A percentile compares a stretch with the other conserved stretches of the same genome.
Evolutionary conservation across 1,284 basidiomycete species (phyloP).

Genomic region (Heterobasidion annosum): DNA sequence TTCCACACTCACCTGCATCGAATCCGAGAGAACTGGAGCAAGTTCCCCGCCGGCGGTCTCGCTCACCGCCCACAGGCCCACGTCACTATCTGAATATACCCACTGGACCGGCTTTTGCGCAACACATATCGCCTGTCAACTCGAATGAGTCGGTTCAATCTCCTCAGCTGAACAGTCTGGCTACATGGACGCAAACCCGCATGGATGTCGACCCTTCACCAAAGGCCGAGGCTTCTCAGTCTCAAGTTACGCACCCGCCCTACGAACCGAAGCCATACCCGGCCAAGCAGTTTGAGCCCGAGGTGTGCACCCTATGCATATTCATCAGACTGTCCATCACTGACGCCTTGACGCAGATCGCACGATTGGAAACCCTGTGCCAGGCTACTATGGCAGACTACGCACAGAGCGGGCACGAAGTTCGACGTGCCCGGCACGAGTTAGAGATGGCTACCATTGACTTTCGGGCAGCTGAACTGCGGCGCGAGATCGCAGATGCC

Average conservation of each 20-base stretch:
- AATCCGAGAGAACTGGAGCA: background rate
- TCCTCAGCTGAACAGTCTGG: background rate
- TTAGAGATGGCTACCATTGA: constrained; percentile 51
- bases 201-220: background rate
- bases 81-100: constrained; percentile 5
- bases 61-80: constrained; percentile 13
- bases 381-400: constrained; percentile 31
- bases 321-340: background rate
- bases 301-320: background rate
- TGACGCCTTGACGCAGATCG: constrained; percentile 14
- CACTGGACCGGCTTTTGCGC: background rate
- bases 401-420: constrained; percentile 28
- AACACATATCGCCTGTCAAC: background rate
- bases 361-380: constrained; percentile 28
- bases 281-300: too few species aligned
- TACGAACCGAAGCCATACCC: background rate
- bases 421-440: constrained; percentile 48
- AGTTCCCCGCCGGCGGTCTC: constrained; percentile 9
- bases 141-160: background rate
- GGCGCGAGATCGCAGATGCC: constrained; percentile 42
- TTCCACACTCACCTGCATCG: background rate
- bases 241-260: background rate
- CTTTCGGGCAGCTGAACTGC: constrained; percentile 43
- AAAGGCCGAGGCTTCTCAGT: background rate
- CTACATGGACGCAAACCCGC: background rate